phyloP scores from a whole-genome alignment of 2,329 filamentous ascomycete species.

The Cadophora sp. region DNA sequence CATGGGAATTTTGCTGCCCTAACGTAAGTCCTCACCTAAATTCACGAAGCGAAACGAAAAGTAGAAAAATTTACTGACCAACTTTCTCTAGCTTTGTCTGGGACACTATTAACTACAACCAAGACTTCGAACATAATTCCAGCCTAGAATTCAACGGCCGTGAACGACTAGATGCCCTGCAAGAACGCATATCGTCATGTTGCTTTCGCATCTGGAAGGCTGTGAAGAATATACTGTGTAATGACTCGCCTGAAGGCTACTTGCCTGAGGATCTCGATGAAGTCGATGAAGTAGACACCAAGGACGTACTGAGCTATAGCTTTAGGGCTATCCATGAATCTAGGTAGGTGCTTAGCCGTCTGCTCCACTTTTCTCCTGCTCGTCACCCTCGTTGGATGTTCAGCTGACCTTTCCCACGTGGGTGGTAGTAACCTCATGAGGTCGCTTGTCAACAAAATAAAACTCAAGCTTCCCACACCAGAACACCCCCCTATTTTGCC shows the following conservation, averaged over 20 bases:
- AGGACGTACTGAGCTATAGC: constrained; percentile 91
- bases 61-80: neutral
- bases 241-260: constrained; percentile 93
- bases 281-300: constrained; percentile 75
- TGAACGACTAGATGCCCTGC: constrained; percentile 43
- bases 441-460: constrained; percentile 58
- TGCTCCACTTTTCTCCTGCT: constrained; percentile 1
- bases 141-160: neutral
- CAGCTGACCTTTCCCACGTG: constrained; percentile 21
- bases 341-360: constrained; percentile 61
- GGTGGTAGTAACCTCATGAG: constrained; percentile 71
- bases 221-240: constrained; percentile 81
- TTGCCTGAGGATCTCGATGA: constrained; percentile 79
- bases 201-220: constrained; percentile 78
- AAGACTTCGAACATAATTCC: constrained; percentile 12
- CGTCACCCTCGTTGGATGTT: neutral
- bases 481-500: constrained; percentile 55
- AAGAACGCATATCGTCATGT: constrained; percentile 62
- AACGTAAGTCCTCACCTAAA: constrained; percentile 50
- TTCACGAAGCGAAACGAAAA: neutral
- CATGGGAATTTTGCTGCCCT: constrained; percentile 75
- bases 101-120: constrained; percentile 30
- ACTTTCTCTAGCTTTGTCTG: constrained; percentile 37
- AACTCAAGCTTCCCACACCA: constrained; percentile 48
- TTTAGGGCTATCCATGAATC: constrained; percentile 96